These are phyloP conservation scores for Suhomyces bribrorum DNA, from an alignment of 1,139 yeast genomes.

Conservation along the genomic window DNA sequence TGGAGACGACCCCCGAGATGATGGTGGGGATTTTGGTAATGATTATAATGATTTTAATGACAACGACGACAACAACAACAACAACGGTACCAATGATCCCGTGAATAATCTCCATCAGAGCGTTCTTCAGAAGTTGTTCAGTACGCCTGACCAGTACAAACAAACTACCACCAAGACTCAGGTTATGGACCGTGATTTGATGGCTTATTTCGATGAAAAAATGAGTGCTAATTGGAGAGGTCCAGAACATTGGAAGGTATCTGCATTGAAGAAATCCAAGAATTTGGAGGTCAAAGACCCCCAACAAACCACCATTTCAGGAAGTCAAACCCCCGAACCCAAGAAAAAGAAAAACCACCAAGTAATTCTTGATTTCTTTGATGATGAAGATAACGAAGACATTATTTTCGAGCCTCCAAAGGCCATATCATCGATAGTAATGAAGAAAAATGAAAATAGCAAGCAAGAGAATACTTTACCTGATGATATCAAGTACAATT, in stretches of 20 bases:
- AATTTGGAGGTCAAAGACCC: slow-evolving; percentile 11
- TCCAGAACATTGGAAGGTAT: slow-evolving; percentile 91
- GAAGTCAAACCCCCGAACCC: slow-evolving; percentile 10
- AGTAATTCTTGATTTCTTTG: slow-evolving; percentile 53
- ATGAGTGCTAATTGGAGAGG: slow-evolving; percentile 82
- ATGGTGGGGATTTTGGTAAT: slow-evolving; percentile 18
- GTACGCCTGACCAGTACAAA: slow-evolving; percentile 22
- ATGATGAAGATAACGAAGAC: slow-evolving; percentile 42
- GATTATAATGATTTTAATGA: slow-evolving; percentile 19
- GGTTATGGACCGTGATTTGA: slow-evolving; percentile 64
- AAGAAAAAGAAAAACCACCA: slow-evolving; percentile 35
- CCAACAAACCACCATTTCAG: neutral
- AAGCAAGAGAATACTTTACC: slow-evolving; percentile 57
- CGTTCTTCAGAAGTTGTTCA: slow-evolving; percentile 26
- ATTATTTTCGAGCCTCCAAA: slow-evolving; percentile 54
- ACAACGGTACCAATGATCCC: slow-evolving; percentile 23
- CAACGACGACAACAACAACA: slow-evolving; percentile 19
- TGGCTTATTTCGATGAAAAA: slow-evolving; percentile 77
- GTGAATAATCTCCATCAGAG: slow-evolving; percentile 25
- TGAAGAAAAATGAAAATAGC: slow-evolving; percentile 27
- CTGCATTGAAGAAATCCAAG: slow-evolving; percentile 48
- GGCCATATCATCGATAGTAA: slow-evolving; percentile 25
- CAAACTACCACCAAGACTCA: slow-evolving; percentile 23
- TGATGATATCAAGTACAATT: slow-evolving; percentile 70
- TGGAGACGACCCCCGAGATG: slow-evolving; percentile 19